A percentile compares a stretch with the other conserved stretches of the same genome.
Conservation (phyloP, 768 basidiomycete genomes). For the Candolleomyces efflorescens region DNA sequence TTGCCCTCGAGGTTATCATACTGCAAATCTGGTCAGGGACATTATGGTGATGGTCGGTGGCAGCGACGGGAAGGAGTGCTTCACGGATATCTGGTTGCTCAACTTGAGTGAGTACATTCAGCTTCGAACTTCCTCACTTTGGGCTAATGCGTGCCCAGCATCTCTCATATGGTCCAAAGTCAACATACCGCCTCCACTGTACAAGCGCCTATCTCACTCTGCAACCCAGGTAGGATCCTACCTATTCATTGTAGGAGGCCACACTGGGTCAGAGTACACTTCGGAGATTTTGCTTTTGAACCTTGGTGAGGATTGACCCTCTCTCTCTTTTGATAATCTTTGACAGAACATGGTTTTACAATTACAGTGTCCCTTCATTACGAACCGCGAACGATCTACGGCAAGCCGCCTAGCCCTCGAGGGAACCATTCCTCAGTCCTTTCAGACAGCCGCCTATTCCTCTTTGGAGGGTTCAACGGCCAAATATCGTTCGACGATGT, state of each 20-base stretch:
- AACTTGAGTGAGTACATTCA: constrained; percentile 62
- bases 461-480: constrained; percentile 90
- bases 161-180: constrained; percentile 36
- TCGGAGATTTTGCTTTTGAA: constrained; percentile 81
- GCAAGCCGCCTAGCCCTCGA: constrained; percentile 65
- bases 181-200: constrained; percentile 15
- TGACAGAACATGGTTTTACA: not conserved
- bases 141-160: constrained; percentile 23
- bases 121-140: not conserved
- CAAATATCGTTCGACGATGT: constrained; percentile 82
- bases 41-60: constrained; percentile 90
- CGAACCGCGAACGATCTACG: constrained; percentile 65
- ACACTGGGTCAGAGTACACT: constrained; percentile 73
- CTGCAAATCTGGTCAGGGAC: constrained; percentile 80
- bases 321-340: not conserved
- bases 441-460: constrained; percentile 79
- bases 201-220: constrained; percentile 77
- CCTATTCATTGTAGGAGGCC: constrained; percentile 85
- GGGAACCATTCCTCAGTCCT: constrained; percentile 84
- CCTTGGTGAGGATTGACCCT: constrained; percentile 50
- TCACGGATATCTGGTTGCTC: constrained; percentile 83
- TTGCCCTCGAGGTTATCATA: constrained; percentile 79
- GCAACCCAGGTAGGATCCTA: constrained; percentile 91
- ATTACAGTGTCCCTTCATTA: constrained; percentile 86
- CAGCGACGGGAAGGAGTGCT: constrained; percentile 85